Evolutionary conservation across 495 filamentous ascomycete genomes (phyloP).

Genomic region (Tuber melanosporum): DNA sequence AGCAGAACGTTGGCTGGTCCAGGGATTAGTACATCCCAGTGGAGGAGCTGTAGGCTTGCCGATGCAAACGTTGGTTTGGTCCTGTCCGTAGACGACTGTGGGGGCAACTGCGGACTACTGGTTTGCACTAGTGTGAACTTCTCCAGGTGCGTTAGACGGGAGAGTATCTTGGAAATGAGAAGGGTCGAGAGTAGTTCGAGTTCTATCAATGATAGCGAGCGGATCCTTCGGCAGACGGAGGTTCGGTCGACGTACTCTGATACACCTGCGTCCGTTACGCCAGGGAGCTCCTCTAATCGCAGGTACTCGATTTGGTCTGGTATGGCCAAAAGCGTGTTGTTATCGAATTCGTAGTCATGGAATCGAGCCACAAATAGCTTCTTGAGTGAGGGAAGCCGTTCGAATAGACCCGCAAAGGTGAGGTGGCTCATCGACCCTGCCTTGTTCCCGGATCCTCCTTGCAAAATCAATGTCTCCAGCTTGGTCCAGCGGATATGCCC

Average conservation of each 20-base stretch:
- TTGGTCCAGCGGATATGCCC: constrained; percentile 65
- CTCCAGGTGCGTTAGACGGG: constrained; percentile 56
- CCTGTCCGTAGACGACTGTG: constrained; percentile 17
- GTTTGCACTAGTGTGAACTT: constrained; percentile 67
- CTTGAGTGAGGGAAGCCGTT: constrained; percentile 60
- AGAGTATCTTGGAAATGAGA: constrained; percentile 67
- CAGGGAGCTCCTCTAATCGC: constrained; percentile 66
- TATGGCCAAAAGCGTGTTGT: constrained; percentile 61
- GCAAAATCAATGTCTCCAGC: constrained; percentile 68
- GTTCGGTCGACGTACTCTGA: constrained; percentile 60
- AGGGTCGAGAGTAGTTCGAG: constrained; percentile 60
- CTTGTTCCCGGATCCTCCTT: constrained; percentile 52
- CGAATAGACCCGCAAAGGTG: constrained; percentile 62
- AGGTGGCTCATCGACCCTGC: constrained; percentile 59
- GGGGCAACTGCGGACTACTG: constrained; percentile 51
- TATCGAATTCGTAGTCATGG: constrained; percentile 63
- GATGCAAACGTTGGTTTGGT: constrained; percentile 62
- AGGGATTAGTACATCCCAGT: constrained; percentile 69
- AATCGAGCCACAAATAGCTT: constrained; percentile 71
- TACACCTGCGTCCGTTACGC: constrained; percentile 71
- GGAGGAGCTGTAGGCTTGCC: constrained; percentile 57
- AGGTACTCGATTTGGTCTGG: constrained; percentile 63
- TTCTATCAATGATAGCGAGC: constrained; percentile 59
- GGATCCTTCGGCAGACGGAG: constrained; percentile 50
- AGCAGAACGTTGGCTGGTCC: constrained; percentile 62